phyloP scores from a whole-genome alignment of 2,329 filamentous ascomycete genomes.

The Pseudocercospora pini-densiflorae region DNA sequence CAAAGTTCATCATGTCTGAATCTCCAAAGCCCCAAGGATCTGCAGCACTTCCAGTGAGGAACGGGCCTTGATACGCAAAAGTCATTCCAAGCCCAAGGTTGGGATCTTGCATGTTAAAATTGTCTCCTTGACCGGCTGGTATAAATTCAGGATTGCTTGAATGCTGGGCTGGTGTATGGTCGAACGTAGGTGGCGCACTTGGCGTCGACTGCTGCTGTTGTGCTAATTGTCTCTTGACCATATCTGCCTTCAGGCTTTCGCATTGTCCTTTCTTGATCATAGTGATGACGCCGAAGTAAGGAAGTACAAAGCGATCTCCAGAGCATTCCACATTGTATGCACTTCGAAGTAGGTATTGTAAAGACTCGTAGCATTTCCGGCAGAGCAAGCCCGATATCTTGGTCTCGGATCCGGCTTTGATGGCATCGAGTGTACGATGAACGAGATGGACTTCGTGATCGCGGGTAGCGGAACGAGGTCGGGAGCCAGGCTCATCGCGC shows the following conservation, averaged over 20 bases:
- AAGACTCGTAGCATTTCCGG: slow-evolving; percentile 12
- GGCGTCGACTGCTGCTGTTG: not conserved
- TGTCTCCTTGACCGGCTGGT: not conserved
- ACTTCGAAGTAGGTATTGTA: slow-evolving; percentile 11
- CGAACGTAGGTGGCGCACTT: not conserved
- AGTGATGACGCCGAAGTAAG: slow-evolving; percentile 19
- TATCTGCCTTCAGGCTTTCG: not conserved
- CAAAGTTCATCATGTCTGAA: not conserved
- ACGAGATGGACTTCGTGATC: slow-evolving; percentile 14
- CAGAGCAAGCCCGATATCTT: slow-evolving; percentile 11
- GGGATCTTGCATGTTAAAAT: not conserved
- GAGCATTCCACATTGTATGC: not conserved
- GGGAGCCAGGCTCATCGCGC: slow-evolving; percentile 44
- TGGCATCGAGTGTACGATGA: not conserved
- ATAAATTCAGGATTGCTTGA: not conserved
- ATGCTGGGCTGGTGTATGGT: not conserved
- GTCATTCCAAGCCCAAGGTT: not conserved
- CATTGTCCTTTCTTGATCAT: not conserved
- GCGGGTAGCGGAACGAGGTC: not conserved
- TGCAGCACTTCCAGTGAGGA: not conserved
- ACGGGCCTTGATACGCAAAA: slow-evolving; percentile 8
- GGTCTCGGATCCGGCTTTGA: slow-evolving; percentile 13
- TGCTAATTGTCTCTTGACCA: not conserved
- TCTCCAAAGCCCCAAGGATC: slow-evolving; percentile 5
- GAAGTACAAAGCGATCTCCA: slow-evolving; percentile 8